Evolutionary conservation across 352 stramenopile genomes (phyloP).

Genomic region (Globisporangium irregulare): DNA sequence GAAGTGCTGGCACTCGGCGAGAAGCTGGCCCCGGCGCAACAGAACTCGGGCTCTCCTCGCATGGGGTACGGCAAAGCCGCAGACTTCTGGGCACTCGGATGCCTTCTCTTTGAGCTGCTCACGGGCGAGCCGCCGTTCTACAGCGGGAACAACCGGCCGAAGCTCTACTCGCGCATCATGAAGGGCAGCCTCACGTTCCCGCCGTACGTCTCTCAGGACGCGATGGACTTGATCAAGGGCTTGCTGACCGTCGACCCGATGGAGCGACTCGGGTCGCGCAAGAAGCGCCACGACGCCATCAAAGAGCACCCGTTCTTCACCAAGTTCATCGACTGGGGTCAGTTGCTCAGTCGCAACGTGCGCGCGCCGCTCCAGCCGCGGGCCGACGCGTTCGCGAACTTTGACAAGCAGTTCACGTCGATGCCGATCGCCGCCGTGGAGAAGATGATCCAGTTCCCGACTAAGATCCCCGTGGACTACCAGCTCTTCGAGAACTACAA

Average conservation of each 20-base stretch:
- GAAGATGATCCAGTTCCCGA: conserved; percentile 73
- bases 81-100: conserved; percentile 88
- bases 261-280: conserved; percentile 52
- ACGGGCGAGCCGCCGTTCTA: conserved; percentile 87
- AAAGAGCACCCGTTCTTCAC: conserved; percentile 67
- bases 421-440: conserved; percentile 68
- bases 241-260: conserved; percentile 52
- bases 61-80: conserved; percentile 84
- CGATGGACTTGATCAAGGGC: conserved; percentile 44
- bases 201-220: conserved; percentile 42
- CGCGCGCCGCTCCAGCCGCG: conserved; percentile 62
- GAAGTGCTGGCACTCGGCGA: conserved; percentile 66
- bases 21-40: conserved; percentile 6
- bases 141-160: conserved; percentile 53
- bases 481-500: conserved; percentile 88
- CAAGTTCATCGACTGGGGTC: conserved; percentile 66
- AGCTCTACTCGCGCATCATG: conserved; percentile 67
- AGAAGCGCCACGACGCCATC: conserved; percentile 40
- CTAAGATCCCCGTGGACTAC: conserved; percentile 77
- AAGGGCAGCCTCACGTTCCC: conserved; percentile 47
- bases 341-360: conserved; percentile 39
- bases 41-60: background rate
- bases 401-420: conserved; percentile 85
- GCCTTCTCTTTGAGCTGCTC: conserved; percentile 89
- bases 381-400: conserved; percentile 76